Conservation (phyloP, 805 yeast genomes). For the Candida takata region DNA sequence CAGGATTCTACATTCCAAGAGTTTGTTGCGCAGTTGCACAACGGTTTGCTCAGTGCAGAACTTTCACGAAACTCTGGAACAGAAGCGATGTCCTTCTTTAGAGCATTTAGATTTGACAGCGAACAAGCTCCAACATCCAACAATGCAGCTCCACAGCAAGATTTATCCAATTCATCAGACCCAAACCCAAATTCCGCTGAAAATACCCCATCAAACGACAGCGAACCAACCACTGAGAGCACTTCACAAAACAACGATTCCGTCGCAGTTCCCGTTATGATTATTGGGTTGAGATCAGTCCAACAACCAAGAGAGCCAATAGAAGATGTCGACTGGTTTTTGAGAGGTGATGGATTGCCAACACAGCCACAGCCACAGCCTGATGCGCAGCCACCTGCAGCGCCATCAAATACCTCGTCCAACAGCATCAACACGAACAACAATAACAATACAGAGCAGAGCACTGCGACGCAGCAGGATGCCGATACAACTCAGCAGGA, state of each 20-base stretch:
- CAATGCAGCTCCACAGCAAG: background rate
- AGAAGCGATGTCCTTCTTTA: constrained; percentile 28
- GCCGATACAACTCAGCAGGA: constrained; percentile 3
- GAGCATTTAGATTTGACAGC: constrained; percentile 37
- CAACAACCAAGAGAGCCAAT: constrained; percentile 13
- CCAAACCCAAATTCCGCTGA: background rate
- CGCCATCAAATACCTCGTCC: background rate
- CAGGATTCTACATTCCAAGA: constrained; percentile 36
- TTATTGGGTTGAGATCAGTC: constrained; percentile 42
- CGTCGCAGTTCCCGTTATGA: constrained; percentile 37
- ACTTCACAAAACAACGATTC: constrained; percentile 1
- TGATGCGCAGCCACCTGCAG: background rate
- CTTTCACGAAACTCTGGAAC: constrained; percentile 21
- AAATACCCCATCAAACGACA: background rate
- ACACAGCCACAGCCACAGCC: background rate
- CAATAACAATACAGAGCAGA: constrained; percentile 1
- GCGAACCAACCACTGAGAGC: background rate
- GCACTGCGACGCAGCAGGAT: too few relatives aligned
- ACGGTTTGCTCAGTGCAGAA: constrained; percentile 34
- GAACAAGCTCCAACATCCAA: constrained; percentile 7
- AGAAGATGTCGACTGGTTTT: constrained; percentile 13
- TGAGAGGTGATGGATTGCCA: constrained; percentile 3
- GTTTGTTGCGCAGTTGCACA: constrained; percentile 34
- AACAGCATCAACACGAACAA: background rate
- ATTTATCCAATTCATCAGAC: background rate